Evolutionary conservation across 352 stramenopile species (phyloP), one percentile per base, ranked within the genome.

Genomic region (Pythium dissimile): DNA sequence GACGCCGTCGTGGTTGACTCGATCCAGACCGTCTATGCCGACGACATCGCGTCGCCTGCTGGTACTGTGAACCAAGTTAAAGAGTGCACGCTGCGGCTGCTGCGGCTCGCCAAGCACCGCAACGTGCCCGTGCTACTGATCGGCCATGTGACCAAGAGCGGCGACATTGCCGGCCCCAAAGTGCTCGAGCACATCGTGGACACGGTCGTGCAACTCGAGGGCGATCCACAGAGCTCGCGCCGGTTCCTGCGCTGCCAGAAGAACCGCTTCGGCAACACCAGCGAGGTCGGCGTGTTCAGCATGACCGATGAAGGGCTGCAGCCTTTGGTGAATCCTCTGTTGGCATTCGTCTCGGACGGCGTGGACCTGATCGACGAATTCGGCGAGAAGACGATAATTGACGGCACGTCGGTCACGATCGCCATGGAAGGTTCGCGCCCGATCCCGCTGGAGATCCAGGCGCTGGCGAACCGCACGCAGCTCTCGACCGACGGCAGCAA

Each of bases 131-230:
- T 99, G 26, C 73, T 99, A 5, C 53, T 98, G 9, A 93, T 99
- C 21, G 96, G 96, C 16, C 96, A 99, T 68, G 94, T 99, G 10
- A 99, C 95, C 18, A 99, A 99, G 73, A 91, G 73, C 62, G 96
- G 96, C 31, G 91, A 98, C 61, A 97, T 99, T 13, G 96, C 96
- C 11, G 96, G 96, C 12, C 96, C 96, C 2, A 95, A 96, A 57
- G 84, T 95, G 46, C 62, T 95, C 5, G 85, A 95, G 52, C 85
- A 95, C 45, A 95, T 95, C 46, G 85, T 99, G 1, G 96, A 99
- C 75, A 97, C 92, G 2, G 95, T 99, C 16, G 71, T 99, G 16
- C 96, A 98, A 59, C 73, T 99, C 12, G 95, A 99, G 54, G 92
- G 92, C 15, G 88, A 96, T n/a, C 67, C 78, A 9, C 73, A 92